Evolutionary conservation across 495 filamentous ascomycete species (phyloP).

Genomic region (Penicillium bialowiezense): DNA sequence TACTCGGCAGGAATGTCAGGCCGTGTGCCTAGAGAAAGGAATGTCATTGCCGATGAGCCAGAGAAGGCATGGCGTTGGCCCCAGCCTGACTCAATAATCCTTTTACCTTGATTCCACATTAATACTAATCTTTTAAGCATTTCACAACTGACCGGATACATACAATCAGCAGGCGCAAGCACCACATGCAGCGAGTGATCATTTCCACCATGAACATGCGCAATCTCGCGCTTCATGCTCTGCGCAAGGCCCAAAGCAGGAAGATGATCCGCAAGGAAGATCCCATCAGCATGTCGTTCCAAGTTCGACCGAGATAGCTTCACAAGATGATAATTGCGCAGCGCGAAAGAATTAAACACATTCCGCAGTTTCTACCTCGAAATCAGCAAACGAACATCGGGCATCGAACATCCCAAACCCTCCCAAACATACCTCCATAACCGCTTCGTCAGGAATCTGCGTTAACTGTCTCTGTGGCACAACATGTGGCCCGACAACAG

Average conservation of each 20-base stretch:
- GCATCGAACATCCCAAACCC: too few relatives aligned
- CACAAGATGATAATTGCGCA: slow-evolving; percentile 30
- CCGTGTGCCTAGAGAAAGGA: slow-evolving; percentile 43
- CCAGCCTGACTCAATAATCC: slow-evolving; percentile 78
- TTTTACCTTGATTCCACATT: slow-evolving; percentile 45
- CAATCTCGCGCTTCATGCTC: slow-evolving; percentile 60
- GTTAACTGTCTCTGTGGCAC: slow-evolving; percentile 35
- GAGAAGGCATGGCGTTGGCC: slow-evolving; percentile 86
- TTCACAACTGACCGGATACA: neutral
- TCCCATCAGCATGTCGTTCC: slow-evolving; percentile 28
- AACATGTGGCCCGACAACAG: slow-evolving; percentile 31
- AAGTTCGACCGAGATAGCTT: slow-evolving; percentile 24
- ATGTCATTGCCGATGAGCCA: slow-evolving; percentile 40
- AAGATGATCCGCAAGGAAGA: slow-evolving; percentile 27
- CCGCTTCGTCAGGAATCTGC: slow-evolving; percentile 22
- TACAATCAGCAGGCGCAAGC: slow-evolving; percentile 70
- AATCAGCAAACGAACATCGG: neutral
- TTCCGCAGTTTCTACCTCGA: slow-evolving; percentile 24
- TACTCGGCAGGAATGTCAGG: slow-evolving; percentile 56
- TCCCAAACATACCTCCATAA: slow-evolving; percentile 27
- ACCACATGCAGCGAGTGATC: slow-evolving; percentile 76
- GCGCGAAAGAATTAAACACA: slow-evolving; percentile 22
- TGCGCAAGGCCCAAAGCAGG: slow-evolving; percentile 14
- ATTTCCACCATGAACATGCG: slow-evolving; percentile 64
- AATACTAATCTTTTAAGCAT: neutral